phyloP scores from a whole-genome alignment of 164 flowering plant genomes.

The Aristolochia contorta region DNA sequence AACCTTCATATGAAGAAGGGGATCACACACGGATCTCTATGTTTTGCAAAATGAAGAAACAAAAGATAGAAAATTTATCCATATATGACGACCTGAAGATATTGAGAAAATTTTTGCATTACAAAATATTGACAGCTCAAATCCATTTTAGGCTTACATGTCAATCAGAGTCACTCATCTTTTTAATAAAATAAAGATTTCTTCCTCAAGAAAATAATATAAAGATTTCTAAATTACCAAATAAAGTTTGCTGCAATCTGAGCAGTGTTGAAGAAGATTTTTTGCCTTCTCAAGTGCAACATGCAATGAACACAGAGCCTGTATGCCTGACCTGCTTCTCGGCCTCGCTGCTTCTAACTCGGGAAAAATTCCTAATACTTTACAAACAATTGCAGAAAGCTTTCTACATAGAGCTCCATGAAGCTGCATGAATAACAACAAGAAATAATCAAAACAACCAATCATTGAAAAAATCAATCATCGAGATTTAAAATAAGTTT shows the following conservation, averaged over 20 bases:
- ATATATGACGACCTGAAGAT: too few species aligned
- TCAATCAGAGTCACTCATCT: not conserved
- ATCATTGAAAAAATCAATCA: not conserved
- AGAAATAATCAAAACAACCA: not conserved
- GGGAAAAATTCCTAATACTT: conserved; percentile 71
- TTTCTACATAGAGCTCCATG: conserved; percentile 87
- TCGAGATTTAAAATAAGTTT: too few species aligned
- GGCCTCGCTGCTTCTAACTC: conserved; percentile 87
- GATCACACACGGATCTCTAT: too few species aligned
- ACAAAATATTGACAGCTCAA: not conserved
- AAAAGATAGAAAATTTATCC: too few species aligned
- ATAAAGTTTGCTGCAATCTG: conserved; percentile 89
- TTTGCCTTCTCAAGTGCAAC: conserved; percentile 91
- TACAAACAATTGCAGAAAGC: conserved; percentile 63
- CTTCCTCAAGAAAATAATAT: too few species aligned
- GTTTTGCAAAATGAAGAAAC: too few species aligned
- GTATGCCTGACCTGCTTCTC: conserved; percentile 92
- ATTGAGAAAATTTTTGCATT: not conserved
- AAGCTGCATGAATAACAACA: conserved; percentile 40
- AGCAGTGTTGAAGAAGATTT: conserved; percentile 83
- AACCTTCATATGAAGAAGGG: too few species aligned
- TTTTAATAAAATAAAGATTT: not conserved
- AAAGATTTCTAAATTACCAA: conserved; percentile 36
- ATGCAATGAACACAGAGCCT: conserved; percentile 88
- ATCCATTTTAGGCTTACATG: not conserved